A percentile compares a stretch with the other conserved stretches of the same genome.
phyloP scores from a whole-genome alignment of 2,329 filamentous ascomycete species.

The Microdochium trichocladiopsis region DNA sequence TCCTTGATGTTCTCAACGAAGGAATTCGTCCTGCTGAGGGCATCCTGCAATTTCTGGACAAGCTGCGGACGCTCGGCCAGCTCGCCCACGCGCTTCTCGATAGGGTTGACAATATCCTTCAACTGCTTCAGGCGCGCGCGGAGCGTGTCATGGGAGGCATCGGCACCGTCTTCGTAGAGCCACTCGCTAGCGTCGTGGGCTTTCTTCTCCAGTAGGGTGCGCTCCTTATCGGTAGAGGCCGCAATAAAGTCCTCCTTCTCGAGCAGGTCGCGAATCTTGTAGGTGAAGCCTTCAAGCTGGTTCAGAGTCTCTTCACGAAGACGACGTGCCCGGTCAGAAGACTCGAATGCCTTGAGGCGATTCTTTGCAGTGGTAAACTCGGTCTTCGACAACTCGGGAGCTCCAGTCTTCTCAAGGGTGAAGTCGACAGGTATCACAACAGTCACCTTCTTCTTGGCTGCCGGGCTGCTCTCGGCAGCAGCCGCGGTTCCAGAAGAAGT shows the following conservation, averaged over 20 bases:
- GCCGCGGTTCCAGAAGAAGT: conserved; percentile 31
- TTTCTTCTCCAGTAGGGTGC: conserved; percentile 59
- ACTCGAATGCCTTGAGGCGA: conserved; percentile 76
- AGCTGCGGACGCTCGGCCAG: conserved; percentile 62
- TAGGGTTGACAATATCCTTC: conserved; percentile 69
- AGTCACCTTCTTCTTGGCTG: conserved; percentile 53
- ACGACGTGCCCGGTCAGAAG: conserved; percentile 71
- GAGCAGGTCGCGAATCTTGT: conserved; percentile 77
- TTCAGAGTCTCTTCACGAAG: conserved; percentile 83
- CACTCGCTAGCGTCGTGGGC: conserved; percentile 72
- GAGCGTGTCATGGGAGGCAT: conserved; percentile 68
- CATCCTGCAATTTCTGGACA: conserved; percentile 58
- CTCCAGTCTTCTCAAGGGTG: conserved; percentile 40
- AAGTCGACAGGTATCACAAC: conserved; percentile 46
- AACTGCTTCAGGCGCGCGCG: conserved; percentile 71
- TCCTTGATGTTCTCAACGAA: conserved; percentile 64
- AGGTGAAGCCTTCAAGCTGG: conserved; percentile 88
- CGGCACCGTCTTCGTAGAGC: conserved; percentile 79
- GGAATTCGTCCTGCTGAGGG: conserved; percentile 64
- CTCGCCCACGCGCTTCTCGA: conserved; percentile 71
- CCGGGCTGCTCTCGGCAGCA: conserved; percentile 41
- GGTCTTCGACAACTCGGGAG: conserved; percentile 38
- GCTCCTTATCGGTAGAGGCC: conserved; percentile 62
- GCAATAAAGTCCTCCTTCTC: conserved; percentile 68
- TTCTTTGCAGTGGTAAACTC: conserved; percentile 51